A percentile compares a stretch with the other conserved stretches of the same genome.
Conservation (phyloP, 1,139 yeast species). For the Candida sojae region DNA sequence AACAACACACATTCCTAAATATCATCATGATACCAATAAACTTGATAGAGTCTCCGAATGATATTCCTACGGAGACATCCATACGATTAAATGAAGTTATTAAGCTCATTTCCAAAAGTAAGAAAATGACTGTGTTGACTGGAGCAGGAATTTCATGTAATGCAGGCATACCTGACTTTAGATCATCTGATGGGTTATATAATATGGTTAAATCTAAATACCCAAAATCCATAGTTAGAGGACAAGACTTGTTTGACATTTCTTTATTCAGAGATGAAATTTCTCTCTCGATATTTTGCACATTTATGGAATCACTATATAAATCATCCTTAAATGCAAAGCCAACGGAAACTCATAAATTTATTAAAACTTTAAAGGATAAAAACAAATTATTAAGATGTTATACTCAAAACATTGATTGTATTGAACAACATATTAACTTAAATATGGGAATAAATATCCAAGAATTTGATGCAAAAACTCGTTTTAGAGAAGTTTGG, state of each 20-base stretch:
- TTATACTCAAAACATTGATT: slow-evolving; percentile 79
- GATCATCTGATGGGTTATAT: slow-evolving; percentile 83
- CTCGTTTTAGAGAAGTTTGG: slow-evolving; percentile 48
- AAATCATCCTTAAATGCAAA: slow-evolving; percentile 60
- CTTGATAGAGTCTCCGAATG: slow-evolving; percentile 18
- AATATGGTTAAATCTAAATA: slow-evolving; percentile 65
- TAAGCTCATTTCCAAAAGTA: slow-evolving; percentile 45
- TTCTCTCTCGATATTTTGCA: slow-evolving; percentile 70
- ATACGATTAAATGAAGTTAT: slow-evolving; percentile 41
- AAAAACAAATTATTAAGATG: slow-evolving; percentile 75
- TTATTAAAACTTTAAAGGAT: slow-evolving; percentile 65
- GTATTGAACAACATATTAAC: slow-evolving; percentile 37
- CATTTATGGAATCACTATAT: slow-evolving; percentile 77
- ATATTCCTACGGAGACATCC: slow-evolving; percentile 11
- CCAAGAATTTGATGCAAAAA: slow-evolving; percentile 27
- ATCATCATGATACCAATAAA: slow-evolving; percentile 34
- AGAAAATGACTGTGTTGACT: slow-evolving; percentile 64
- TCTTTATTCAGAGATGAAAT: slow-evolving; percentile 70
- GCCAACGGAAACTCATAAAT: slow-evolving; percentile 84
- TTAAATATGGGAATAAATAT: slow-evolving; percentile 46
- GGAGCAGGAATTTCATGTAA: slow-evolving; percentile 97
- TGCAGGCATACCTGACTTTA: slow-evolving; percentile 95
- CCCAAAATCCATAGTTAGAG: slow-evolving; percentile 66
- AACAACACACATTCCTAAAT: too few species aligned
- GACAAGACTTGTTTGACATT: slow-evolving; percentile 89